Evolutionary conservation across 768 basidiomycete species (phyloP).

Genomic region (Agaricus blazei): DNA sequence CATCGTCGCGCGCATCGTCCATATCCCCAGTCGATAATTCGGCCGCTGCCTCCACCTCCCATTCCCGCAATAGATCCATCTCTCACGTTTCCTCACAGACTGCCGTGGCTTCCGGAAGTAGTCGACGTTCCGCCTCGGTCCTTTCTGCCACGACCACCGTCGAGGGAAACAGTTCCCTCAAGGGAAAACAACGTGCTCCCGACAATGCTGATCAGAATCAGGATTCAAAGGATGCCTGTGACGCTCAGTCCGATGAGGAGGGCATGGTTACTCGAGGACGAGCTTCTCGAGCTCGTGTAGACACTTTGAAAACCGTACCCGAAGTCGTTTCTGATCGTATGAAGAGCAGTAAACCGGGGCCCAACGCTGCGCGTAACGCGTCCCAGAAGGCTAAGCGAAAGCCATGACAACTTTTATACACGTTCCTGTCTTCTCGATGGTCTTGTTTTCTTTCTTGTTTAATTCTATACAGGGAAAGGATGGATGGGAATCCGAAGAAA

Average conservation of each 20-base stretch:
- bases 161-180: slow-evolving; percentile 15
- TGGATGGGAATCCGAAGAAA: slow-evolving; percentile 10
- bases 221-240: slow-evolving; percentile 7
- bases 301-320: not conserved
- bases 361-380: not conserved
- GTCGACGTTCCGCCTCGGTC: slow-evolving; percentile 33
- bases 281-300: slow-evolving; percentile 14
- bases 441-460: slow-evolving; percentile 6
- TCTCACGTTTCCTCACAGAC: slow-evolving; percentile 35
- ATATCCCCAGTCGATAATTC: slow-evolving; percentile 4
- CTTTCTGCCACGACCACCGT: slow-evolving; percentile 33
- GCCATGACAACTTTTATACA: not conserved
- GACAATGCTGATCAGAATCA: slow-evolving; percentile 13
- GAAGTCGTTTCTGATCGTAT: not conserved
- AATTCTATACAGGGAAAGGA: slow-evolving; percentile 7
- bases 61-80: slow-evolving; percentile 32
- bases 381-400: slow-evolving; percentile 7
- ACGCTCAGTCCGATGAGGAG: slow-evolving; percentile 20
- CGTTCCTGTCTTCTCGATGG: not conserved
- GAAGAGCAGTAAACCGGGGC: slow-evolving; percentile 3
- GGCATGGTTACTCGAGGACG: slow-evolving; percentile 36
- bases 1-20: slow-evolving; percentile 12
- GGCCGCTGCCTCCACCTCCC: slow-evolving; percentile 14
- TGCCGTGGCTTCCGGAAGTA: slow-evolving; percentile 20
- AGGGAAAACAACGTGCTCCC: slow-evolving; percentile 15